phyloP scores from a whole-genome alignment of 179 eudicot genomes.

The Beta lomatogona region DNA sequence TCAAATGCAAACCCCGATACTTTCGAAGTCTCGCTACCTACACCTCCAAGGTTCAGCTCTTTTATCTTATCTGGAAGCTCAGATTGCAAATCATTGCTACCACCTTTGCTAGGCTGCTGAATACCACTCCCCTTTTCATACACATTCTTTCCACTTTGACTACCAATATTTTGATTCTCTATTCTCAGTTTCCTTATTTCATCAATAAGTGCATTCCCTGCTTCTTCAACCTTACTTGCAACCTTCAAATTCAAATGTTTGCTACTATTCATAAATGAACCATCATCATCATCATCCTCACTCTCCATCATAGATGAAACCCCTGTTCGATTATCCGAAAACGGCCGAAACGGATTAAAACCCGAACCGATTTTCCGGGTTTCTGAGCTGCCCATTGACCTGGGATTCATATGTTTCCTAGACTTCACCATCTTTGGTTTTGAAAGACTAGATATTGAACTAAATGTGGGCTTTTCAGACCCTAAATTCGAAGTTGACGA shows the following conservation, averaged over 20 bases:
- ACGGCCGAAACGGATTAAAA: constrained; percentile 39
- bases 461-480: constrained; percentile 32
- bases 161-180: constrained; percentile 25
- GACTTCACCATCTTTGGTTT: constrained; percentile 39
- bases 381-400: constrained; percentile 39
- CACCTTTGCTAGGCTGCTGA: constrained; percentile 24
- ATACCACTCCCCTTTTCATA: constrained; percentile 13
- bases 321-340: constrained; percentile 27
- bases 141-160: constrained; percentile 19
- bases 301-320: constrained; percentile 37
- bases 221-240: constrained; percentile 33
- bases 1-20: background rate
- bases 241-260: constrained; percentile 28
- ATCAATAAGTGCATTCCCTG: constrained; percentile 43
- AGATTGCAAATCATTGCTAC: constrained; percentile 27
- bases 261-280: constrained; percentile 26
- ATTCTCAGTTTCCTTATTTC: constrained; percentile 48
- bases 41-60: constrained; percentile 35
- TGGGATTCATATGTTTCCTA: constrained; percentile 32
- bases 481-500: constrained; percentile 30
- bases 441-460: constrained; percentile 35
- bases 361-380: constrained; percentile 36
- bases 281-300: constrained; percentile 25
- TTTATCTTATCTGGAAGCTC: constrained; percentile 34
- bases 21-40: constrained; percentile 23